phyloP scores from a whole-genome alignment of 192 early-diverging fungal species.

The Linnemannia schmuckeri region DNA sequence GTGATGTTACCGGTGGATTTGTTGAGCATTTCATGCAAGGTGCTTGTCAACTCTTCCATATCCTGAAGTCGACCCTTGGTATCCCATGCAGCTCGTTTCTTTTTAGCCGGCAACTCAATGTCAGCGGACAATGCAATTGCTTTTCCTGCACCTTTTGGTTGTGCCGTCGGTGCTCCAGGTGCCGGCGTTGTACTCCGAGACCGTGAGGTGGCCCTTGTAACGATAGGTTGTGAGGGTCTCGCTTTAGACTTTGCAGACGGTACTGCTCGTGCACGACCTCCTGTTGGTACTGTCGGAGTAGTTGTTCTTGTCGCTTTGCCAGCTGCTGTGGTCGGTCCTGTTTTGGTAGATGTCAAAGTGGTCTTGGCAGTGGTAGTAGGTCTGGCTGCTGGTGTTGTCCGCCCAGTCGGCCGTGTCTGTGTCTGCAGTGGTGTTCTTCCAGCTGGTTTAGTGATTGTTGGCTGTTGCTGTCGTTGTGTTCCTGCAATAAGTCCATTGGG shows the following conservation, averaged over 20 bases:
- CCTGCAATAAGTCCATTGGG: background rate
- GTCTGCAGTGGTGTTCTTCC: constrained; percentile 1
- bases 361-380: background rate
- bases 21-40: background rate
- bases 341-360: background rate
- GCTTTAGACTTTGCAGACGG: background rate
- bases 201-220: background rate
- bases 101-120: background rate
- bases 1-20: background rate
- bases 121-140: background rate
- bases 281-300: background rate
- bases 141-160: background rate
- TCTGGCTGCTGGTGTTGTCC: background rate
- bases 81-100: constrained; percentile 16
- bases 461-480: background rate
- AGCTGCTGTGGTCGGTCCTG: background rate
- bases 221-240: background rate
- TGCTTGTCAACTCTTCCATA: constrained; percentile 9
- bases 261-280: background rate
- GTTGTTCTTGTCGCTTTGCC: background rate
- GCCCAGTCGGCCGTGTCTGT: background rate
- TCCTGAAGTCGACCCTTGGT: constrained; percentile 10
- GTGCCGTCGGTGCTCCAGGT: background rate
- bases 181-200: background rate
- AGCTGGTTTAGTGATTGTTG: background rate